These are phyloP conservation scores for Lunularia cruciata DNA, from an alignment of 225 moss, liverwort and hornwort genomes.

Conservation along the genomic window DNA sequence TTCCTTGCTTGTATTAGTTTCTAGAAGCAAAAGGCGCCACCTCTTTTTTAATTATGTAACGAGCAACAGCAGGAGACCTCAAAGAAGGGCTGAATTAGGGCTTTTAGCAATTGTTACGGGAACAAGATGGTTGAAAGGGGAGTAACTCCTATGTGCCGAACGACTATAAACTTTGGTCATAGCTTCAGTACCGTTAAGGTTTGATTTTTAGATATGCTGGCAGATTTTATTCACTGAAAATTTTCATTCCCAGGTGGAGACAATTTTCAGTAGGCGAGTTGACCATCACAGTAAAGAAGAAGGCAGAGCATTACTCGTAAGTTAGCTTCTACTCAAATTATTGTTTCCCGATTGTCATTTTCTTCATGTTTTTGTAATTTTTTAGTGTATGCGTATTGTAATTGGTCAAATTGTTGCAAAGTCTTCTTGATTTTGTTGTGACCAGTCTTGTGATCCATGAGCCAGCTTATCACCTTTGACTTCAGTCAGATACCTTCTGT, in stretches of 20 bases:
- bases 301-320: conserved; percentile 93
- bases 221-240: too few relatives aligned
- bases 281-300: conserved; percentile 96
- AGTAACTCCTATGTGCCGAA: too few relatives aligned
- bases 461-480: background rate
- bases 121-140: too few relatives aligned
- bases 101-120: too few relatives aligned
- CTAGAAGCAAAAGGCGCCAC: background rate
- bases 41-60: too few relatives aligned
- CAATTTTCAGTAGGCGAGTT: conserved; percentile 88
- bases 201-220: too few relatives aligned
- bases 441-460: background rate
- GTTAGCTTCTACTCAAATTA: background rate
- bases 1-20: background rate
- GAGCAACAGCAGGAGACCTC: too few relatives aligned
- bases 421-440: background rate
- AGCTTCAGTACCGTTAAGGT: too few relatives aligned
- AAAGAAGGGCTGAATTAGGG: too few relatives aligned
- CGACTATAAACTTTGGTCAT: too few relatives aligned
- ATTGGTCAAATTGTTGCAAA: background rate
- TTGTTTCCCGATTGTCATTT: background rate
- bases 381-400: too few relatives aligned
- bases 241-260: conserved; percentile 71
- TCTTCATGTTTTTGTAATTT: background rate
- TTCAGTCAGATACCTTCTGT: too few relatives aligned